These are phyloP conservation scores for Solanum pennellii DNA, from an alignment of 257 asterid genomes.

Conservation along the genomic window DNA sequence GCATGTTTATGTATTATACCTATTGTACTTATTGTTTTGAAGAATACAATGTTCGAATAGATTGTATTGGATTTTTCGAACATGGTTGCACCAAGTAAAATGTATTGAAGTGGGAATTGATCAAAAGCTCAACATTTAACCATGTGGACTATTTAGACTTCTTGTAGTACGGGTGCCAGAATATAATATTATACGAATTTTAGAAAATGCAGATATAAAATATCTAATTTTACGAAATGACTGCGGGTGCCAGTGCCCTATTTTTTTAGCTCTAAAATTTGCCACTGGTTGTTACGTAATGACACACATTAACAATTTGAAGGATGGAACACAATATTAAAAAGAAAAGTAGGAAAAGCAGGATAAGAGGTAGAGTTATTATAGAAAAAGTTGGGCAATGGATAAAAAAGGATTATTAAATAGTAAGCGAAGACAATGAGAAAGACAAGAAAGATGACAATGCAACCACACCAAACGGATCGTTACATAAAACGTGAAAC, in stretches of 20 bases:
- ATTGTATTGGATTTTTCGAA: not conserved
- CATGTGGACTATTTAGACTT: no score
- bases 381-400: not conserved
- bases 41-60: not conserved
- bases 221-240: no score
- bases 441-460: not conserved
- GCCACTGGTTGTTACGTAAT: not conserved
- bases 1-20: not conserved
- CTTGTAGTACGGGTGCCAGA: no score
- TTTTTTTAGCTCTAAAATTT: no score
- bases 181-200: no score
- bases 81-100: no score
- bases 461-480: not conserved
- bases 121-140: no score
- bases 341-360: not conserved
- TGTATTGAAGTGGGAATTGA: no score
- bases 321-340: not conserved
- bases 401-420: not conserved
- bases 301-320: not conserved
- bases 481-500: not conserved
- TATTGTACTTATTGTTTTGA: not conserved
- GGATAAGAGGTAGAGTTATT: not conserved
- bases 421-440: not conserved
- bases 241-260: no score
- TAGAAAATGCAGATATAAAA: no score